phyloP scores from a whole-genome alignment of 257 asterid species.

The Lavandula angustifolia region DNA sequence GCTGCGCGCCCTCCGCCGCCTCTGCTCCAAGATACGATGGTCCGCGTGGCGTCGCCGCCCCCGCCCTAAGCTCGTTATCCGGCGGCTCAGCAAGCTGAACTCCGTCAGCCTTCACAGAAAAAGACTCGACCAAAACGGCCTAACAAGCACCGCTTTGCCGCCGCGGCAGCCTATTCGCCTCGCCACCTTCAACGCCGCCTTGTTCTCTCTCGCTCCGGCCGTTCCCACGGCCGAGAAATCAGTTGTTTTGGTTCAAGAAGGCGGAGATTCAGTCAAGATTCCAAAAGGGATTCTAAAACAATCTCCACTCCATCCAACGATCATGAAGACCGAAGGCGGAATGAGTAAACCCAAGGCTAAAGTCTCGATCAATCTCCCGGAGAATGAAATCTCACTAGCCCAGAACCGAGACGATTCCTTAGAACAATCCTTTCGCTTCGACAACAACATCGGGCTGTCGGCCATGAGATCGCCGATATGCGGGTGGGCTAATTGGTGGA shows the following conservation, averaged over 20 bases:
- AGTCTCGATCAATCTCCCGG: constrained; percentile 81
- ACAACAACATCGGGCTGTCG: constrained; percentile 37
- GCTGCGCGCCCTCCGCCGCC: constrained; percentile 50
- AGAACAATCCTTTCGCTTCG: constrained; percentile 28
- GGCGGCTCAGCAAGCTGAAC: constrained; percentile 53
- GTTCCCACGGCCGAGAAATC: constrained; percentile 54
- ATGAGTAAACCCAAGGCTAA: constrained; percentile 46
- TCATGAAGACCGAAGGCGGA: constrained; percentile 15
- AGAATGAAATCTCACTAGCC: constrained; percentile 74
- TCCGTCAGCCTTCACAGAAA: constrained; percentile 28
- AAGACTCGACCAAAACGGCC: constrained; percentile 21
- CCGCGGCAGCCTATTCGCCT: constrained; percentile 58
- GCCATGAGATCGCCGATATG: constrained; percentile 82
- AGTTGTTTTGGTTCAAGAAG: constrained; percentile 37
- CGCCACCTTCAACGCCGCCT: constrained; percentile 84
- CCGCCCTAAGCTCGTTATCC: constrained; percentile 60
- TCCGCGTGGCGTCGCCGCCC: constrained; percentile 47
- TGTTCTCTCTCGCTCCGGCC: constrained; percentile 92
- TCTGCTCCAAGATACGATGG: constrained; percentile 50
- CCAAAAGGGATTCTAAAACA: constrained; percentile 78
- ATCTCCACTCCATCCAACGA: constrained; percentile 54
- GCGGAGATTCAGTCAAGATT: constrained; percentile 23
- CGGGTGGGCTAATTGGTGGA: constrained; percentile 55
- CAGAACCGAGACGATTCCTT: constrained; percentile 56
- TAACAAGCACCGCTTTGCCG: not conserved